These are phyloP conservation scores for Solidago caesia DNA, from an alignment of 129 eudicot genomes.

Conservation along the genomic window DNA sequence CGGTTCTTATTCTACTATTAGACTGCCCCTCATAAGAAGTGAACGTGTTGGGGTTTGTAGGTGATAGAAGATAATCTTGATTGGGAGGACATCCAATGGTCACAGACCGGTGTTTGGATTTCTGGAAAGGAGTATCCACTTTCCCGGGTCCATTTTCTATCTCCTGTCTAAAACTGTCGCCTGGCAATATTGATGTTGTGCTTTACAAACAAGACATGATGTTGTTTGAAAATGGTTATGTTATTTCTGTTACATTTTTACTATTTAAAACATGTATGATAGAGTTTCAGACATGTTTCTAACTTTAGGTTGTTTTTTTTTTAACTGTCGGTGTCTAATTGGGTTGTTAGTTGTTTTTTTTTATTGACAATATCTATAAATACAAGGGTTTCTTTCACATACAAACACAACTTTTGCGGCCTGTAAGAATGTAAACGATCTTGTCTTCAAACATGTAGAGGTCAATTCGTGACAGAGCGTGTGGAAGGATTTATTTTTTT, in stretches of 20 bases:
- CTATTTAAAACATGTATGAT: not conserved
- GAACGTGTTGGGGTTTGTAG: slow-evolving; percentile 29
- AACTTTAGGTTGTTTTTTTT: not conserved
- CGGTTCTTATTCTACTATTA: not conserved
- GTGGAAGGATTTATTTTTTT: too few relatives aligned
- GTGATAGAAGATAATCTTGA: slow-evolving; percentile 88
- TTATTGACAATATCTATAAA: too few relatives aligned
- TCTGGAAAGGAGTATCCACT: slow-evolving; percentile 83
- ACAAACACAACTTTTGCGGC: too few relatives aligned
- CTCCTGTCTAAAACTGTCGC: slow-evolving; percentile 38
- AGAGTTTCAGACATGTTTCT: not conserved
- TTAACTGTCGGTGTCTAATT: not conserved
- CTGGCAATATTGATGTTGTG: not conserved
- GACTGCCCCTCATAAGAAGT: not conserved
- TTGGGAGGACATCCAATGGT: slow-evolving; percentile 98
- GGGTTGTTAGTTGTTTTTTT: not conserved
- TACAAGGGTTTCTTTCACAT: too few relatives aligned
- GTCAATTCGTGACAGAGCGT: too few relatives aligned
- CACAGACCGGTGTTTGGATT: slow-evolving; percentile 86
- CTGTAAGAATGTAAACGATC: too few relatives aligned
- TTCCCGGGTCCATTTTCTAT: slow-evolving; percentile 82
- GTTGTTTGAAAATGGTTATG: not conserved
- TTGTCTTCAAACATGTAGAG: too few relatives aligned
- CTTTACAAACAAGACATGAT: not conserved
- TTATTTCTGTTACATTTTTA: not conserved